Base-by-base conservation (phyloP, 495 filamentous ascomycete genomes). In the Aspergillus saccharolyticus region DNA sequence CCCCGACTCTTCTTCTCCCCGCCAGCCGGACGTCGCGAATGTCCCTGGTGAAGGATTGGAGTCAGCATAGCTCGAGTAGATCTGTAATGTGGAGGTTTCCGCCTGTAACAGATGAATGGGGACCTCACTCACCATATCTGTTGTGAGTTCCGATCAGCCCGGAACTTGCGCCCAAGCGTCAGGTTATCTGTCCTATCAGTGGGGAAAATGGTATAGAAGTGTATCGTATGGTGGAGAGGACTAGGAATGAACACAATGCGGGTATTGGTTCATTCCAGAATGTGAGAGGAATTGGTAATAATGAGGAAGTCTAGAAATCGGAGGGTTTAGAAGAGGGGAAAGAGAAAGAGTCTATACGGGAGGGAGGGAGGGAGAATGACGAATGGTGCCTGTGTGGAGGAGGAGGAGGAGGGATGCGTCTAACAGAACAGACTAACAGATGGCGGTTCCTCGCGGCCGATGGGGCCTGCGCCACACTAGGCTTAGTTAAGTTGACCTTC, bases 1-100 rank as follows among this genome's bases (percentile, higher is more conserved):
- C 65, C 62, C 19, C 75, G 73, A 63, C 72, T 75, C 66, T 76
- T 77, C 71, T 78, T 77, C 62, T 77, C 76, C 58, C 76, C 74
- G 52, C 75, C 75, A 55, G 49, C 70, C 51, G 74, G 76, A 66
- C 76, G 74, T 74, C 76, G 74, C 70, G 76, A 78, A 51, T 77
- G 74, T 64, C 73, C 76, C 76, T 78, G 59, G 55, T 50, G 53
- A 57, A 56, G 45, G 49, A 54, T 62, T 9, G 42, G 62, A 59
- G 61, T 57, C 39, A 62, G 56, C 16, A 30, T 1, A 5, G 12
- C 14, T 25, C 18, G 21, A 39, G 33, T 10, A 12, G 22, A 49
- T 12, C 15, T 3, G 22, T 28, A 30, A 1, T 16, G 44, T 16
- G 10, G 9, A 8, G 18, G 15, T 2, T 10, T 1, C n/a, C 39